Evolutionary conservation across 192 early-diverging fungal species (phyloP).

Genomic region (Backusella tarrabulga): DNA sequence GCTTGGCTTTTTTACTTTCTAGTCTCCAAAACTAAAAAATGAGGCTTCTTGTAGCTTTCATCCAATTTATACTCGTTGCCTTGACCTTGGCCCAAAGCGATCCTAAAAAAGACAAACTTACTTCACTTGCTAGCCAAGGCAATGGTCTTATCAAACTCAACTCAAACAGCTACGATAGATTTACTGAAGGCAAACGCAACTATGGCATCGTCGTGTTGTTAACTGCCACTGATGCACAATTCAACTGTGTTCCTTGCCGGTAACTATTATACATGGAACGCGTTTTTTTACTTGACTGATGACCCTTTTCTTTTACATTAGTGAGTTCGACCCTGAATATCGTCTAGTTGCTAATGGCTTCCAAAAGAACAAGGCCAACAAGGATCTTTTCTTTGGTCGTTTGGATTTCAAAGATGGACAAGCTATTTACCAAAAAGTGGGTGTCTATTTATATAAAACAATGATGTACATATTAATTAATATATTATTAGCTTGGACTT

Average conservation of each 20-base stretch:
- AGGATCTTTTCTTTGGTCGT: slow-evolving; percentile 58
- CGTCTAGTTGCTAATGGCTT: slow-evolving; percentile 56
- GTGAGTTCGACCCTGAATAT: slow-evolving; percentile 71
- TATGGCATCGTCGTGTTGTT: slow-evolving; percentile 67
- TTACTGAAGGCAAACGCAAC: slow-evolving; percentile 62
- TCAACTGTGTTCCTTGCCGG: slow-evolving; percentile 75
- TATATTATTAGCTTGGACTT: slow-evolving; percentile 42
- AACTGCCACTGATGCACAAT: slow-evolving; percentile 60
- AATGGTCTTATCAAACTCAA: slow-evolving; percentile 54
- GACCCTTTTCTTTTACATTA: too few relatives aligned
- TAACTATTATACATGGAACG: slow-evolving; percentile 27
- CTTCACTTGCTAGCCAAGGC: slow-evolving; percentile 18
- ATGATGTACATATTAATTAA: too few relatives aligned
- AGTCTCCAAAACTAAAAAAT: neutral
- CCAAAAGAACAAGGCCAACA: slow-evolving; percentile 34
- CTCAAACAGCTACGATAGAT: slow-evolving; percentile 52
- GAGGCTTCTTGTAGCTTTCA: slow-evolving; percentile 15
- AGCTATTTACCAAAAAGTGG: slow-evolving; percentile 63
- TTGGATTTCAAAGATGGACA: slow-evolving; percentile 66
- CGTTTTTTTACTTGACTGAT: slow-evolving; percentile 20
- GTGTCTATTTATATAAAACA: too few relatives aligned
- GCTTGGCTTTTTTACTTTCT: neutral
- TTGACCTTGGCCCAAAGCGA: slow-evolving; percentile 16
- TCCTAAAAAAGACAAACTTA: slow-evolving; percentile 19
- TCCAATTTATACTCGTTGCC: slow-evolving; percentile 5